Conservation (phyloP, 2,329 filamentous ascomycete genomes). For the Cercospora sojina region DNA sequence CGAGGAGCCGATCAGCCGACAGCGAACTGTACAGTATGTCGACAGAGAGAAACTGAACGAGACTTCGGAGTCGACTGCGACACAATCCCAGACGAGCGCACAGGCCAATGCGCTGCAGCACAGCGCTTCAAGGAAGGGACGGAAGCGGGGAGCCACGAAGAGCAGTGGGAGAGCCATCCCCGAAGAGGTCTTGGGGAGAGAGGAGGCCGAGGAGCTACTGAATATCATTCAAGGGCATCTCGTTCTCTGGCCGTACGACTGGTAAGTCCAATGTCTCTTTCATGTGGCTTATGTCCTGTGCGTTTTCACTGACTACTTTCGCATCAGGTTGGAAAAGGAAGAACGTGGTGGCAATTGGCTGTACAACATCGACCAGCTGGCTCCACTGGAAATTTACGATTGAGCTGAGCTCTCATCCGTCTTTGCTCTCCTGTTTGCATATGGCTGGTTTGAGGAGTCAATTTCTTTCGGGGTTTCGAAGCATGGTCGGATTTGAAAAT, state of each 20-base stretch:
- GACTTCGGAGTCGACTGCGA: slow-evolving; percentile 35
- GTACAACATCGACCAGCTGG: slow-evolving; percentile 93
- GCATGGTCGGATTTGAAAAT: neutral
- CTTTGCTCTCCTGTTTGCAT: neutral
- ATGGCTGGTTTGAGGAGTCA: neutral
- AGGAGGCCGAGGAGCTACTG: slow-evolving; percentile 78
- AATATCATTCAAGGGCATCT: slow-evolving; percentile 81
- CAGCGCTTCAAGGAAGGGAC: slow-evolving; percentile 54
- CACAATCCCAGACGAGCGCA: slow-evolving; percentile 22
- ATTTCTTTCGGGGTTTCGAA: neutral
- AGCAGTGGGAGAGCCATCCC: slow-evolving; percentile 62
- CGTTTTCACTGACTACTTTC: slow-evolving; percentile 18
- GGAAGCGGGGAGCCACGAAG: slow-evolving; percentile 69
- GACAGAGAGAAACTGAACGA: slow-evolving; percentile 26
- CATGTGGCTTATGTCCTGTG: neutral
- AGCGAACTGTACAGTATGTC: slow-evolving; percentile 38
- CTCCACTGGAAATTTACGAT: slow-evolving; percentile 87
- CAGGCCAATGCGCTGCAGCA: slow-evolving; percentile 21
- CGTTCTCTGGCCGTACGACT: slow-evolving; percentile 93
- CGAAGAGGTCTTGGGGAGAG: slow-evolving; percentile 73
- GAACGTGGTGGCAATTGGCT: slow-evolving; percentile 95
- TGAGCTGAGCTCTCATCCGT: slow-evolving; percentile 16
- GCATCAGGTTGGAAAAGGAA: slow-evolving; percentile 72
- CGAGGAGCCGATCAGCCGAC: slow-evolving; percentile 35
- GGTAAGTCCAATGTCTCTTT: slow-evolving; percentile 49